These are phyloP conservation scores for Pyropia yezoensis DNA, from an alignment of 23 red algal genomes.

Conservation along the genomic window DNA sequence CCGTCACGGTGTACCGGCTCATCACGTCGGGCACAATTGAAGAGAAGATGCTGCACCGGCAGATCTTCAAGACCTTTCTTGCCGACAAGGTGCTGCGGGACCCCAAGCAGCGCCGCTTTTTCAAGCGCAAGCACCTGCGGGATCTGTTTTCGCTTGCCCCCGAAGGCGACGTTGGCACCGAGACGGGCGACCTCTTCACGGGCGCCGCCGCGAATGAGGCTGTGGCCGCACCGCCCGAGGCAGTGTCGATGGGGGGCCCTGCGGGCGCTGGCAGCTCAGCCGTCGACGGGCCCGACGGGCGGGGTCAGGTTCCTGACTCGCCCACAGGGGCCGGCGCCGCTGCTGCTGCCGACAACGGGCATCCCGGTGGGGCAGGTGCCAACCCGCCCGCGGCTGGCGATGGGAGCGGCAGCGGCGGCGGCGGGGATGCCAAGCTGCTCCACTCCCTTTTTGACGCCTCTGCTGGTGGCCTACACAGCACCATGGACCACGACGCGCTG, in stretches of 20 bases:
- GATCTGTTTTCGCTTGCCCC: conserved; percentile 81
- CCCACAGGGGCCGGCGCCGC: neutral
- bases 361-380: neutral
- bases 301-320: no score
- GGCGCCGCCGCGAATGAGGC: conserved; percentile 62
- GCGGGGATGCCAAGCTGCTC: conserved; percentile 54
- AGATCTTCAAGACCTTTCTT: conserved; percentile 95
- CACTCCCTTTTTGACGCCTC: conserved; percentile 49
- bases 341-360: neutral
- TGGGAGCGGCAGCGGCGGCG: conserved; percentile 4
- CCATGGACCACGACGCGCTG: conserved; percentile 85
- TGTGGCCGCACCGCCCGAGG: conserved; percentile 5
- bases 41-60: conserved; percentile 98
- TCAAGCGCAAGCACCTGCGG: conserved; percentile 78
- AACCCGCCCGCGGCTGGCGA: neutral
- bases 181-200: conserved; percentile 87
- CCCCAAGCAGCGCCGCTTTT: conserved; percentile 81
- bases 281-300: no score
- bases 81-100: conserved; percentile 90
- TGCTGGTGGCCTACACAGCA: conserved; percentile 46
- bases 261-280: neutral
- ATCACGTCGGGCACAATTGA: conserved; percentile 95
- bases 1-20: conserved; percentile 79
- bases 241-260: neutral
- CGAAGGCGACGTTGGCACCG: conserved; percentile 77